Evolutionary conservation across 2,329 filamentous ascomycete genomes (phyloP), one percentile per base, ranked within the genome.

Genomic region (Colletotrichum nymphaeae): DNA sequence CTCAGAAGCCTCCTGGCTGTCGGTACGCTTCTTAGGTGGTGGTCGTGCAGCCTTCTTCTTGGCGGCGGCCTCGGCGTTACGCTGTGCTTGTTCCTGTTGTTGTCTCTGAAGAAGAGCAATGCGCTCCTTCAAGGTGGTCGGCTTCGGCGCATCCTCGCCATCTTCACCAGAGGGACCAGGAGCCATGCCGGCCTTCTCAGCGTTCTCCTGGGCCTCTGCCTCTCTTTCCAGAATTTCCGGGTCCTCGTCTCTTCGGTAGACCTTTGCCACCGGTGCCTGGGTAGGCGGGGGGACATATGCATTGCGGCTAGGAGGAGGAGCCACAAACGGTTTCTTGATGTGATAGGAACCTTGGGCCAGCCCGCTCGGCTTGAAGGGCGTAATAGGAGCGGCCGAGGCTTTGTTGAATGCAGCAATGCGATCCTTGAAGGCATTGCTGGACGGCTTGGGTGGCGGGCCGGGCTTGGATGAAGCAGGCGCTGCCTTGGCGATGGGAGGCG

Each of bases 351-450:
- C 86, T 72, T 88, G 88, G 35, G 88, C 85, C 30, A 93, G 84
- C 2, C 91, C 91, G 73, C 89, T 88, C 24, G 95, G 94, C 81
- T 97, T 97, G 85, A 97, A 96, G 1, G 97, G 97, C n/a, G 95
- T 90, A 73, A 97, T 87, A 9, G 97, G 97, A 3, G 95, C 91
- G 6, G 95, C 95, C 49, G 94, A 91, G 57, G 94, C 87, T 81
- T 96, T 97, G 84, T 99, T 99, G 86, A 99, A 99, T 57, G 97
- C 96, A 42, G 97, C 97, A 80, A 99, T 98, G 75, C 97, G 94
- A 84, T 98, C 97, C 80, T 91, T 95, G 86, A 99, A 98, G 2
- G 97, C 95, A 79, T 90, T 94, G 58, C 86, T 88, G 12, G 83
- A 81, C 32, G 95, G 94, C 82, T 97, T 98, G 14, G 94, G 93